A percentile compares a stretch with the other conserved stretches of the same genome.
phyloP scores from a whole-genome alignment of 306 rosid species.

The Fragaria ananassa region DNA sequence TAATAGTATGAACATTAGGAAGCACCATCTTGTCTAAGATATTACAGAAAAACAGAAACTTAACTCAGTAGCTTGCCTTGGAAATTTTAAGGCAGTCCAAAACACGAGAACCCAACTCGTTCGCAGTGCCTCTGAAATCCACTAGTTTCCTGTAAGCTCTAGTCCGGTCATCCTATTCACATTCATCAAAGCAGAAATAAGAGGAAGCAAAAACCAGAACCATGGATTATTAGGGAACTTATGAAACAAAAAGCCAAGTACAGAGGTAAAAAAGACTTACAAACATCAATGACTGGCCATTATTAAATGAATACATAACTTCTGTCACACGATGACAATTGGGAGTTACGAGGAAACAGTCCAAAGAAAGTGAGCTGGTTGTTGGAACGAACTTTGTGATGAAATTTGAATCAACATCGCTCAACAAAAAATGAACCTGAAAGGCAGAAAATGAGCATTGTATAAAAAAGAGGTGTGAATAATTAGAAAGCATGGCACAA shows the following conservation, averaged over 20 bases:
- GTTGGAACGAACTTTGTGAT: constrained; percentile 54
- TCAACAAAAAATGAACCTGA: constrained; percentile 69
- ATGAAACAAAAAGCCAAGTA: constrained; percentile 14
- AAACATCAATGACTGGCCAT: constrained; percentile 59
- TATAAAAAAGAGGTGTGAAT: constrained; percentile 13
- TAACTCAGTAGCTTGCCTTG: constrained; percentile 52
- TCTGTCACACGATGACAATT: constrained; percentile 86
- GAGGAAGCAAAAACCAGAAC: constrained; percentile 25
- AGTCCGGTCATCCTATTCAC: constrained; percentile 75
- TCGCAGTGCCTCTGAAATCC: constrained; percentile 74
- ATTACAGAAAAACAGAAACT: constrained; percentile 20
- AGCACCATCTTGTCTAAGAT: constrained; percentile 14
- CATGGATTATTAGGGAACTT: constrained; percentile 1
- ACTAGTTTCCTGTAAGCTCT: constrained; percentile 68
- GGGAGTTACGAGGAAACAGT: constrained; percentile 74
- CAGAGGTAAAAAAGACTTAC: constrained; percentile 42
- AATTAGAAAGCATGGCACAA: neutral
- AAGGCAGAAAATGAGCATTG: constrained; percentile 28
- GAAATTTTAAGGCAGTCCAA: constrained; percentile 80
- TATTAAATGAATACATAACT: constrained; percentile 48
- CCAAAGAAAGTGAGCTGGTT: constrained; percentile 45
- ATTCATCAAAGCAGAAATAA: constrained; percentile 26
- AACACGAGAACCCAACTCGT: constrained; percentile 74
- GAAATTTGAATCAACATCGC: constrained; percentile 57
- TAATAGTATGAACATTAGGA: constrained; percentile 34